Conservation (phyloP, 2,329 filamentous ascomycete species). For the Phyllosticta citribraziliensis region DNA sequence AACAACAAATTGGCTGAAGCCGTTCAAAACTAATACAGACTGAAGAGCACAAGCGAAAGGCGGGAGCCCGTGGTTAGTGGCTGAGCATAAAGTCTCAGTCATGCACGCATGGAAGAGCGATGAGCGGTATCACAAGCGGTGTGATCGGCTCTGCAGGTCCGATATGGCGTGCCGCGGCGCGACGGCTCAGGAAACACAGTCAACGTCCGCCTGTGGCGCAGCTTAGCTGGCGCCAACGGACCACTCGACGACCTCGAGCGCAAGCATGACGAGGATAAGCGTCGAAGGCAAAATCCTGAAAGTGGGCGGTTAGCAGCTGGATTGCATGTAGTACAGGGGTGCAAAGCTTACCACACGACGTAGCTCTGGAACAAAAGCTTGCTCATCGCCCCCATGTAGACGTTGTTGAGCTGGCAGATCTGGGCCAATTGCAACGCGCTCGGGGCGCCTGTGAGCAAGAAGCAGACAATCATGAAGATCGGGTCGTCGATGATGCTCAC, state of each 20-base stretch:
- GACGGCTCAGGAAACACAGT: background rate
- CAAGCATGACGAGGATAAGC: slow-evolving; percentile 78
- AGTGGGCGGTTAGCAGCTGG: background rate
- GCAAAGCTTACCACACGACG: slow-evolving; percentile 63
- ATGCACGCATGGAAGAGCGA: background rate
- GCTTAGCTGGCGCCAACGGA: background rate
- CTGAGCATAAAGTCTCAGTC: background rate
- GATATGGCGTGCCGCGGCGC: background rate
- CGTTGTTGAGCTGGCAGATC: slow-evolving; percentile 96
- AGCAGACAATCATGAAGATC: slow-evolving; percentile 96
- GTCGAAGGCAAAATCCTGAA: slow-evolving; percentile 77
- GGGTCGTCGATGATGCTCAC: slow-evolving; percentile 94
- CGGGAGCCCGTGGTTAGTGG: background rate
- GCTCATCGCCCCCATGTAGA: slow-evolving; percentile 92
- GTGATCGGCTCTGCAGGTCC: background rate
- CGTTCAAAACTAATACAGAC: background rate
- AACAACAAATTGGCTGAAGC: background rate
- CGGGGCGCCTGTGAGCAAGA: slow-evolving; percentile 87
- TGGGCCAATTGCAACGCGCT: slow-evolving; percentile 91
- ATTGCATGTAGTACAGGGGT: slow-evolving; percentile 22
- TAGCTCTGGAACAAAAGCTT: slow-evolving; percentile 92
- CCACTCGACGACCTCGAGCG: slow-evolving; percentile 89
- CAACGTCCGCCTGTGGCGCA: background rate
- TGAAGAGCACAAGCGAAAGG: background rate
- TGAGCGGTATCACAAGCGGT: background rate